Conservation (phyloP, 768 basidiomycete genomes). For the Russula vinacea region DNA sequence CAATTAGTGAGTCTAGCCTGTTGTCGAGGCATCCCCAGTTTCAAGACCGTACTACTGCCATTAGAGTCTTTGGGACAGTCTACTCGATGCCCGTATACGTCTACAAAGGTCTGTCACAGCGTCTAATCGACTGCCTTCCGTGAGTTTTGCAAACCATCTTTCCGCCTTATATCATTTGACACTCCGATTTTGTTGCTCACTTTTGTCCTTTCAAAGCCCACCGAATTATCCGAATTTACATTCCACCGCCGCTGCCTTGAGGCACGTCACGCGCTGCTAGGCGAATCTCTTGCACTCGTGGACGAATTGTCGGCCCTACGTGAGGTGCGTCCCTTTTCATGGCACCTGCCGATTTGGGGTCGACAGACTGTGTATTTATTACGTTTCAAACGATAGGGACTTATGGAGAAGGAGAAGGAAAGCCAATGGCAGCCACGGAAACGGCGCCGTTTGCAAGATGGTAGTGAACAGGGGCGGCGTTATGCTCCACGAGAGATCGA, state of each 20-base stretch:
- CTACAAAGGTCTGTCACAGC: conserved; percentile 75
- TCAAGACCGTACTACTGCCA: background rate
- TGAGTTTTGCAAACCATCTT: conserved; percentile 37
- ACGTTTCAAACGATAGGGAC: conserved; percentile 24
- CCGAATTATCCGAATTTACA: conserved; percentile 35
- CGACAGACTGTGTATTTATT: conserved; percentile 13
- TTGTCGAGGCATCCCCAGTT: background rate
- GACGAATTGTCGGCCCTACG: conserved; percentile 68
- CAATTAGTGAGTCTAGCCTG: conserved; percentile 63
- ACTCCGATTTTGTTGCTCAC: conserved; percentile 31
- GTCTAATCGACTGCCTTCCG: conserved; percentile 64
- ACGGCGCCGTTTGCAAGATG: conserved; percentile 26
- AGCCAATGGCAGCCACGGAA: conserved; percentile 26
- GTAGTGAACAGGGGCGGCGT: conserved; percentile 19
- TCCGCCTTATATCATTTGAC: conserved; percentile 9
- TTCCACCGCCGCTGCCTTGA: conserved; percentile 42
- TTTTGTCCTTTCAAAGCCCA: conserved; percentile 38
- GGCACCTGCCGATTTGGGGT: conserved; percentile 12
- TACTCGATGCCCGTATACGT: conserved; percentile 88
- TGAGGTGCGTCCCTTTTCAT: conserved; percentile 46
- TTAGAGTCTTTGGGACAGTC: conserved; percentile 79
- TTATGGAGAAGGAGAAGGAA: conserved; percentile 18
- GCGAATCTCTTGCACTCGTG: conserved; percentile 57
- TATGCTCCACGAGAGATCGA: conserved; percentile 24
- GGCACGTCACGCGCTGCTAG: conserved; percentile 51